Evolutionary conservation across 2,329 filamentous ascomycete species (phyloP).

Genomic region (Diplocarpon mali): DNA sequence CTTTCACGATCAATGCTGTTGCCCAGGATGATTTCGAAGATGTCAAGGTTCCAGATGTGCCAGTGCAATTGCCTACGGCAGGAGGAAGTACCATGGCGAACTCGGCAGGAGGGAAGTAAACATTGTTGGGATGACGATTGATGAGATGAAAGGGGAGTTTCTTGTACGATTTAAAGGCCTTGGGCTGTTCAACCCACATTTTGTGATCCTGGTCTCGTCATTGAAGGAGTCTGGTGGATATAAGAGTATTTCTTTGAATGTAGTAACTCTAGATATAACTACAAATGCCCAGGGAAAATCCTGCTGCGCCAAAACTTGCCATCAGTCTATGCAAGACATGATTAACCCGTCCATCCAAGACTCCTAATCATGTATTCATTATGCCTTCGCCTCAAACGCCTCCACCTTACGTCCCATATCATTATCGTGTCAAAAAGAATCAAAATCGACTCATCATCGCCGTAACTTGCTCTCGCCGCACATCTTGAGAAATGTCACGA

Average conservation of each 20-base stretch:
- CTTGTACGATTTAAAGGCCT: too few species aligned
- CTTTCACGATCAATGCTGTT: slow-evolving; percentile 69
- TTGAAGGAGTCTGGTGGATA: neutral
- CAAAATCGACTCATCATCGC: slow-evolving; percentile 21
- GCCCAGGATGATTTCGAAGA: slow-evolving; percentile 97
- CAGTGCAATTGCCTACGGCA: slow-evolving; percentile 16
- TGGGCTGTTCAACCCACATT: too few species aligned
- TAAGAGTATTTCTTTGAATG: slow-evolving; percentile 3
- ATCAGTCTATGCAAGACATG: slow-evolving; percentile 14
- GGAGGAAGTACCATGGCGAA: slow-evolving; percentile 18
- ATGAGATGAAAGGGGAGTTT: neutral
- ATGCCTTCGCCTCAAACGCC: slow-evolving; percentile 14
- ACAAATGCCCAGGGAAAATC: slow-evolving; percentile 7
- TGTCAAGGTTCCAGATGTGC: slow-evolving; percentile 68
- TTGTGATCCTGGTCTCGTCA: too few species aligned
- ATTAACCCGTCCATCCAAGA: slow-evolving; percentile 7
- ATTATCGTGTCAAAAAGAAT: slow-evolving; percentile 18
- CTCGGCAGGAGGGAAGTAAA: neutral
- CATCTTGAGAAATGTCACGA: slow-evolving; percentile 19
- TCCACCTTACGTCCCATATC: slow-evolving; percentile 18
- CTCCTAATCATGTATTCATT: slow-evolving; percentile 12
- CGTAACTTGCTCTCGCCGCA: slow-evolving; percentile 17
- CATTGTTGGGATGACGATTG: neutral
- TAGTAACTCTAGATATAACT: slow-evolving; percentile 20
- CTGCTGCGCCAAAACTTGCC: slow-evolving; percentile 12